Conservation (phyloP, 495 filamentous ascomycete species). For the Cladorrhinum samala region DNA sequence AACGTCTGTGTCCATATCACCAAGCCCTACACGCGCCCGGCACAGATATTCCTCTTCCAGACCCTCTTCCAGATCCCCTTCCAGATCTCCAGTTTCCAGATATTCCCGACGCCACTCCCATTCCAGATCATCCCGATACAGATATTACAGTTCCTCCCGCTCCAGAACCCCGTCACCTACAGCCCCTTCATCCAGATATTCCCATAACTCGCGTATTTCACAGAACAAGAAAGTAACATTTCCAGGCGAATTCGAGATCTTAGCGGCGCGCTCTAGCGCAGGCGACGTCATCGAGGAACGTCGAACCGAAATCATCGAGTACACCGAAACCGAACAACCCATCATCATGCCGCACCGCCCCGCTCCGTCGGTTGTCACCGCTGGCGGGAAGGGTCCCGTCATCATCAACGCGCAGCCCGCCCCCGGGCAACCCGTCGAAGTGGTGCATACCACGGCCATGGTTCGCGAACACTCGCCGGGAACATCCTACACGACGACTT, state of each 20-base stretch:
- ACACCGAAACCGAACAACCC: constrained; percentile 9
- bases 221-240: constrained; percentile 14
- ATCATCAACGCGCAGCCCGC: constrained; percentile 38
- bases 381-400: constrained; percentile 22
- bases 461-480: constrained; percentile 36
- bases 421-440: constrained; percentile 28
- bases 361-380: constrained; percentile 22
- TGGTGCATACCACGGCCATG: constrained; percentile 32
- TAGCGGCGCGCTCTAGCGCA: constrained; percentile 29
- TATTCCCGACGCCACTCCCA: no score
- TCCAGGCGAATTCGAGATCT: constrained; percentile 35
- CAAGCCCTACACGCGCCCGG: background rate
- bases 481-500: constrained; percentile 25
- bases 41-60: background rate
- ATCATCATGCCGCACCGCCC: background rate
- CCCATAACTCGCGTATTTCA: background rate
- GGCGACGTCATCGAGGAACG: constrained; percentile 37
- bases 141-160: background rate
- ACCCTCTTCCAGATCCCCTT: background rate
- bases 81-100: background rate
- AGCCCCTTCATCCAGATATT: background rate
- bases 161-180: background rate
- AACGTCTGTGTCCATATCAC: background rate
- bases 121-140: background rate
- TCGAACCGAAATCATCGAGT: constrained; percentile 24